These are phyloP conservation scores for Isatis tinctoria DNA, from an alignment of 345 rosid genomes.

Conservation along the genomic window DNA sequence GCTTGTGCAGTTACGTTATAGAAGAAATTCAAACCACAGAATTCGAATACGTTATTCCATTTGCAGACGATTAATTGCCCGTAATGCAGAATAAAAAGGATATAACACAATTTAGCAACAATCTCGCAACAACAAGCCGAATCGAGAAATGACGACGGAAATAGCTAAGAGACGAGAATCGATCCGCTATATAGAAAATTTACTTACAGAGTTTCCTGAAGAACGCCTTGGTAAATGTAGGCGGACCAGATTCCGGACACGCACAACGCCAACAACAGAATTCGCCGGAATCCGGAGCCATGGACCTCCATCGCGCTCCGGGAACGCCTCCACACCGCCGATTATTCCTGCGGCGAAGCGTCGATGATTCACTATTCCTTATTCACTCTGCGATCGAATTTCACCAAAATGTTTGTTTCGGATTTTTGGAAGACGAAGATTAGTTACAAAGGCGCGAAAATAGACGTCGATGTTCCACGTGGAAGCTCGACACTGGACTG, in stretches of 20 bases:
- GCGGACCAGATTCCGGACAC: conserved; percentile 97
- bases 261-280: conserved; percentile 68
- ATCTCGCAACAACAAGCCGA: conserved; percentile 3
- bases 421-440: neutral
- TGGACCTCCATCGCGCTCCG: conserved; percentile 55
- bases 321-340: neutral
- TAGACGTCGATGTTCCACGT: conserved; percentile 49
- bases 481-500: conserved; percentile 35
- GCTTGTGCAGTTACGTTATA: neutral
- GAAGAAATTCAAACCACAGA: neutral
- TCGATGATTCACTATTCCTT: neutral
- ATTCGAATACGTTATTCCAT: neutral
- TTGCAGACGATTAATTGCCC: neutral
- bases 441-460: conserved; percentile 36
- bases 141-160: neutral
- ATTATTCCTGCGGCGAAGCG: neutral
- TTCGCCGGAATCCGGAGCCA: conserved; percentile 66
- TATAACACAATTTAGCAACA: neutral
- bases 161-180: neutral
- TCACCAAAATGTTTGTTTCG: neutral
- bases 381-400: neutral
- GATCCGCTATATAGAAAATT: neutral
- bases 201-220: conserved; percentile 87
- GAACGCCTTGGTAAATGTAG: conserved; percentile 91
- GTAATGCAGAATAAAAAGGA: neutral